phyloP scores from a whole-genome alignment of 805 yeast genomes.

The Komagataella ulmi region DNA sequence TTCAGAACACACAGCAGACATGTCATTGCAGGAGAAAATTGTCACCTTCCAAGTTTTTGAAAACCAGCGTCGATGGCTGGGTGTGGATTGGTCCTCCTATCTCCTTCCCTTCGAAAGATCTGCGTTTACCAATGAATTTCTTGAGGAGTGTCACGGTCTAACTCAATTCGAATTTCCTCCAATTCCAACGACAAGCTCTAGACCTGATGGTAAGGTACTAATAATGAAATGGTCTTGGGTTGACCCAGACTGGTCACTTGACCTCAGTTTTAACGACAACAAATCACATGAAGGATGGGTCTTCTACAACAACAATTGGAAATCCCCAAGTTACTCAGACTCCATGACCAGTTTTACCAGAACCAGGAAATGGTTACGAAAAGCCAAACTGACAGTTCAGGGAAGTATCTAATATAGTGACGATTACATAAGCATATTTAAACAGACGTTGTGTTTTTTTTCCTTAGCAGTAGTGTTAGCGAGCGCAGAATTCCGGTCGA shows the following conservation, averaged over 20 bases:
- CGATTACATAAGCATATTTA: not conserved
- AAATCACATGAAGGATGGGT: conserved; percentile 36
- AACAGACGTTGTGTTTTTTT: not conserved
- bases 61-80: conserved; percentile 50
- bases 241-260: conserved; percentile 37
- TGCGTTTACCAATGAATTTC: conserved; percentile 29
- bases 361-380: conserved; percentile 35
- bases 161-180: conserved; percentile 32
- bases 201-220: conserved; percentile 7
- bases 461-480: not conserved
- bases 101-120: conserved; percentile 40
- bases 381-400: conserved; percentile 17
- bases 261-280: conserved; percentile 22
- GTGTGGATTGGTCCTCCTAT: conserved; percentile 42
- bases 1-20: conserved; percentile 4
- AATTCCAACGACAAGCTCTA: not conserved
- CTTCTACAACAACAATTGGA: conserved; percentile 41
- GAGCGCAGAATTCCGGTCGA: not conserved
- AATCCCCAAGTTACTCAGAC: conserved; percentile 22
- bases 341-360: conserved; percentile 38
- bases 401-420: not conserved
- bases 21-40: conserved; percentile 18
- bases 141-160: conserved; percentile 15
- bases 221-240: conserved; percentile 45
- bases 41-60: conserved; percentile 38